Percentiles rank a stretch among this genome's conserved stretches.
Conservation (phyloP, 2,329 filamentous ascomycete species). For the Cladophialophora exuberans region DNA sequence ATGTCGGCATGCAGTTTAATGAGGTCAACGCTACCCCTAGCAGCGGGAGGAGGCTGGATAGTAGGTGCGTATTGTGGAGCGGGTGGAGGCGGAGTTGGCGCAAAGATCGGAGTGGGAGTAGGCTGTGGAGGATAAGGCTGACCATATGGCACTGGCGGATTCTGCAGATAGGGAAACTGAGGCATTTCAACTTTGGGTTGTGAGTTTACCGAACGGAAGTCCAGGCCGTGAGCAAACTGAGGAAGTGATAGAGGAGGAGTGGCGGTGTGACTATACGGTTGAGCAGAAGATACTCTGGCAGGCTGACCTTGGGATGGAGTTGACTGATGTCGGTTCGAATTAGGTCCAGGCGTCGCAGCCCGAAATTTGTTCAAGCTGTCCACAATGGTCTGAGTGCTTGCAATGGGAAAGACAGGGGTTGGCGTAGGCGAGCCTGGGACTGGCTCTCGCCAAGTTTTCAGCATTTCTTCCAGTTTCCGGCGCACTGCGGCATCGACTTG, state of each 20-base stretch:
- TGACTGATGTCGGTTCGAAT: constrained; percentile 58
- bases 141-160: constrained; percentile 28
- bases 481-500: constrained; percentile 82
- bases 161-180: constrained; percentile 38
- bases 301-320: constrained; percentile 43
- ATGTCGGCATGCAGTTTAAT: constrained; percentile 78
- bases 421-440: constrained; percentile 91
- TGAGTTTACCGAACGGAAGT: constrained; percentile 23
- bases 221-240: constrained; percentile 15
- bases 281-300: constrained; percentile 56
- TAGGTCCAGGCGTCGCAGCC: constrained; percentile 52
- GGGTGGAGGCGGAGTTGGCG: constrained; percentile 31
- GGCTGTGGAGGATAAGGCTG: constrained; percentile 14
- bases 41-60: constrained; percentile 35
- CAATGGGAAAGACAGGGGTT: constrained; percentile 86
- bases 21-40: constrained; percentile 54
- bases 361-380: constrained; percentile 87
- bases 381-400: constrained; percentile 88
- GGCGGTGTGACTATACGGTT: constrained; percentile 45
- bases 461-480: constrained; percentile 93
- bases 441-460: constrained; percentile 97
- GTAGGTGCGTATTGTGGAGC: constrained; percentile 37
- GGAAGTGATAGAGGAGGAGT: constrained; percentile 30
- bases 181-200: constrained; percentile 24
- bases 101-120: constrained; percentile 18